Base-by-base conservation (phyloP, 2,329 filamentous ascomycete species). In the Aspergillus uvarum region DNA sequence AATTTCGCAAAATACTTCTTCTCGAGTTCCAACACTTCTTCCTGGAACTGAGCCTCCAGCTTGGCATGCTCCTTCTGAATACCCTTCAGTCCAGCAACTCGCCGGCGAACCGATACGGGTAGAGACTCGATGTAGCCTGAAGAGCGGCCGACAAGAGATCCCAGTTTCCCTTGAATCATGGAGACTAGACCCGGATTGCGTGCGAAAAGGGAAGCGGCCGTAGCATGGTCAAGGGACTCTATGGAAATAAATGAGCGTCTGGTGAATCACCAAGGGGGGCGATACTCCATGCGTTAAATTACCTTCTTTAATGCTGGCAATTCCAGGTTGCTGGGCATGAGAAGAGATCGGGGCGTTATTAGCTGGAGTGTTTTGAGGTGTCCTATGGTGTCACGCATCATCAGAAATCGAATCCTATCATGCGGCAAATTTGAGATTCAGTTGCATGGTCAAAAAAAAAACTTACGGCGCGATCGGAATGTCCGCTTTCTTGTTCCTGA, bases 1-100 rank as follows among this genome's bases (percentile, higher is more conserved):
- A 97, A 99, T 82, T 98, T 98, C 81, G 91, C 91, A 72, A 98
- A 98, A 81, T 96, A 99, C 82, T 97, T 97, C 87, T 99, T 99
- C 85, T 99, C 95, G 29, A 99, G 87, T 79, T 97, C 89, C 60
- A 99, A 86, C 63, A 99, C 93, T 81, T 98, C 96, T 79, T 98
- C 93, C 79, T 99, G 96, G 80, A 99, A 98, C 80, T 97, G 89
- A 56, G 92, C 91, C 84, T 99, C 96, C 70, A 99, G 89, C 82
- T 98, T 97, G 63, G 94, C 91, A 82, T 99, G 95, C 72, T 98
- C 93, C 81, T 97, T 97, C 81, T 99, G 95, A 70, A 99, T 92
- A 69, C 94, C 96, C 83, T 98, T 97, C 64, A 99, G 85, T 68
- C 95, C 96, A 63, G 93, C 89, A 67, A 99, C 94, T 74, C 95